Percentiles rank a stretch among this genome's conserved stretches.
These are phyloP conservation scores for Caryopteris hybrid DNA, from an alignment of 305 asterid genomes.

Conservation along the genomic window DNA sequence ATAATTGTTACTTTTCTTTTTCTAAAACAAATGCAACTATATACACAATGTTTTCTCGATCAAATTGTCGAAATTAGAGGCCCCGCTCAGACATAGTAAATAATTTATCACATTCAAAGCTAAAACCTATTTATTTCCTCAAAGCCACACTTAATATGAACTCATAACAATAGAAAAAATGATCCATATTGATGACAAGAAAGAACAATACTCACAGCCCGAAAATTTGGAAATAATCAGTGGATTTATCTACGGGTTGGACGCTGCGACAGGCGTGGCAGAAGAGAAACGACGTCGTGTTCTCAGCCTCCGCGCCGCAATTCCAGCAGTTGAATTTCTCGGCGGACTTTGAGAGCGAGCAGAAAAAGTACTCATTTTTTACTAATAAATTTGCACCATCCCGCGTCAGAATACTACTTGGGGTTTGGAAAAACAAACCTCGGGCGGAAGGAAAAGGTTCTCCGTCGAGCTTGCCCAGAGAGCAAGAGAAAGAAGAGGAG, in stretches of 20 bases:
- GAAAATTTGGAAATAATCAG: constrained; percentile 78
- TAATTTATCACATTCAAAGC: no score
- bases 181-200: neutral
- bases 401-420: constrained; percentile 10
- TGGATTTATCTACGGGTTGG: constrained; percentile 58
- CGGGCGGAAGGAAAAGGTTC: constrained; percentile 14
- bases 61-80: no score
- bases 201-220: constrained; percentile 56
- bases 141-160: neutral
- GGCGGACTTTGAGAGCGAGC: constrained; percentile 36
- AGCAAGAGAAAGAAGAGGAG: constrained; percentile 14
- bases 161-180: neutral
- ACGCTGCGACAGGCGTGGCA: constrained; percentile 71
- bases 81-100: no score
- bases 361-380: constrained; percentile 21
- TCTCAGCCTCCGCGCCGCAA: constrained; percentile 43
- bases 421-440: constrained; percentile 17
- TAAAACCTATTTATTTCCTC: neutral
- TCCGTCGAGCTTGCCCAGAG: constrained; percentile 12
- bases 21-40: neutral
- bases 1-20: neutral
- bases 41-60: no score
- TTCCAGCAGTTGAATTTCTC: constrained; percentile 66
- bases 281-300: constrained; percentile 56
- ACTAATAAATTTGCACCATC: constrained; percentile 1